Base-by-base conservation (phyloP, 2,329 filamentous ascomycete genomes). In the Aureobasidium zeae region DNA sequence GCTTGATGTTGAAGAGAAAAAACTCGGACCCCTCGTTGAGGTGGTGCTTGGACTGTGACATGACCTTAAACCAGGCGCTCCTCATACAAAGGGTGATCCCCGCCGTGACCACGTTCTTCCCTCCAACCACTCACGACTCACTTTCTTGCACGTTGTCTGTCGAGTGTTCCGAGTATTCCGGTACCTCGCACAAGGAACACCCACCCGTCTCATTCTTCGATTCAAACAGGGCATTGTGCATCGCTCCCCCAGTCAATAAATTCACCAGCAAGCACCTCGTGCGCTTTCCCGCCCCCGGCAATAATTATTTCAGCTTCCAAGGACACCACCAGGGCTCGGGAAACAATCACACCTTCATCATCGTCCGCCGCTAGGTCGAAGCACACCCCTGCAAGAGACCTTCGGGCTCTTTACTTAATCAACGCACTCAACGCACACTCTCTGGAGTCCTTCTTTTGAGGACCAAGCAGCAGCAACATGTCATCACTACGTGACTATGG, bases 401-500 rank as follows among this genome's bases (percentile, higher is more conserved):
- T 4, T 17, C 34, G 21, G 30, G 15, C 29, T 22, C 30, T 34
- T 34, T 20, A 12, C 39, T 30, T 41, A n/a, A 32, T 21, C 16
- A 12, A 20, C n/a, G 5, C 16, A 20, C 21, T 17, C 39, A 43
- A 17, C n/a, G 25, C 38, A 42, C 38, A 43, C n/a, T n/a, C n/a
- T 19, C 39, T 28, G 39, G 22, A 34, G 38, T 42, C 38, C 29
- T 25, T 24, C 20, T 17, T 10, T 13, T 11, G 15, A 43, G 30
- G 30, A 43, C 33, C 8, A 13, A 19, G 31, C 37, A 42, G 15
- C 34, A 22, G 2, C 26, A 25, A 9, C 15, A 56, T 60, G 51
- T 48, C 47, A n/a, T 64, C 65, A 13, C 59, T 70, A 47, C 62
- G 66, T 38, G 66, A 70, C 55, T 70, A 69, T 52, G 66, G 67